Evolutionary conservation across 129 eudicot genomes (phyloP), one percentile per base, ranked within the genome.

Genomic region (Solidago caesia): DNA sequence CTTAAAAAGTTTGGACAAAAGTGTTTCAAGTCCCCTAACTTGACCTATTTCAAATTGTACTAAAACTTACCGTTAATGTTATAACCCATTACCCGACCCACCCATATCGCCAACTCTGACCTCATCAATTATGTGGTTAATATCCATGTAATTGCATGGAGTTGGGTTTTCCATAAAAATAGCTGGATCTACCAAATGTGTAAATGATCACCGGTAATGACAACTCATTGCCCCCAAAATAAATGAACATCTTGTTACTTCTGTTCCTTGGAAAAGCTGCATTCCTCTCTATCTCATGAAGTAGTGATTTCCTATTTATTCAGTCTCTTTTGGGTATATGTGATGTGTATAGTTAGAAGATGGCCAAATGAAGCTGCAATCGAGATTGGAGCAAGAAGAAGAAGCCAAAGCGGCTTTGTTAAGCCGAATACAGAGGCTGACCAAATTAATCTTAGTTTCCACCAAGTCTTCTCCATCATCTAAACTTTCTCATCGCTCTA

Each of bases 351-450:
- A 93, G 99, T 82, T 94, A 61, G 96, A 90, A 84, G 99, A 94
- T 81, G 99, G 97, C 75, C 97, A 94, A 80, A 83, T 94, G 86
- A 92, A 85, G 81, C 75, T 94, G 85, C 99, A 91, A 67, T 94
- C 99, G 62, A 89, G 97, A 70, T 74, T 94, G 85, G 99, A 94
- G 80, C 88, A 94, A 83, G 99, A 94, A 85, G 99, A 94, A 87
- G 99, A 94, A 79, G 99, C 99, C 64, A 94, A 94, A 82, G 97
- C 88, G 73, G 99, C 99, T 68, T 84, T 94, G 68, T 75, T 94
- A 81, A 84, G 93, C 74, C 90, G 99, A 81, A 94, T 94, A 80
- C 99, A 94, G 71, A 84, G 99, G 80, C 78, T 94, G 59, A 94
- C 99, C 51, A 94, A 94, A 81, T 81, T 94, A 82, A 94, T 94